Evolutionary conservation across 352 stramenopile genomes (phyloP), one percentile per base, ranked within the genome.

Genomic region (Globisporangium ultimum): DNA sequence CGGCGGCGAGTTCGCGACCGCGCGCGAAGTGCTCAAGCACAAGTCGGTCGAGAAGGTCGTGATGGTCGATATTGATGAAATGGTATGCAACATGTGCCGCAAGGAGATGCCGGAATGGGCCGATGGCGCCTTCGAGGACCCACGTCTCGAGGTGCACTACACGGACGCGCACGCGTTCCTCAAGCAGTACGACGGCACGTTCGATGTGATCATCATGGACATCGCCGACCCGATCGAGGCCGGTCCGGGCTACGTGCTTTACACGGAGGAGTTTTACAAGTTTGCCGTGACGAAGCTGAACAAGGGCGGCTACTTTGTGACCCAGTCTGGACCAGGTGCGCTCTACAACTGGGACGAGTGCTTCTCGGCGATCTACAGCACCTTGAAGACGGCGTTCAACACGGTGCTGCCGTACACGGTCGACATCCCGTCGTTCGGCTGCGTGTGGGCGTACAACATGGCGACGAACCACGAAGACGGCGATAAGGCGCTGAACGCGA

Each of bases 201-300:
- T 93, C 60, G 95, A 99, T 67, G 89, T 98, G 14, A 97, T 98
- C 60, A 96, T 98, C 74, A 97, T 98, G 86, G 96, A 98, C 70
- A 98, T 98, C 60, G 89, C 86, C 24, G 89, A 97, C 72, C 88
- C 89, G 45, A 96, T 98, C 55, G 93, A 98, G 70, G 94, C 92
- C 36, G 96, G 96, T 45, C 96, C 94, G 24, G 94, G 91, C 20
- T 96, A 97, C 69, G 81, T 91, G 65, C 72, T 91, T 6, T 89
- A 88, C 70, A 87, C 76, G 24, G 78, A 86, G 50, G 80, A 89
- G 66, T 98, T 98, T 71, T 98, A 98, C 82, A 75, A 96, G 67
- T 94, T 95, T 67, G 89, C 86, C 21, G 55, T 70, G 36, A 91
- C 70, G 28, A 90, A 89, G 72, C 75, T 97, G 49, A 91, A 88